These are phyloP conservation scores for Wickerhamiella cacticola DNA, from an alignment of 805 yeast species.

Conservation along the genomic window DNA sequence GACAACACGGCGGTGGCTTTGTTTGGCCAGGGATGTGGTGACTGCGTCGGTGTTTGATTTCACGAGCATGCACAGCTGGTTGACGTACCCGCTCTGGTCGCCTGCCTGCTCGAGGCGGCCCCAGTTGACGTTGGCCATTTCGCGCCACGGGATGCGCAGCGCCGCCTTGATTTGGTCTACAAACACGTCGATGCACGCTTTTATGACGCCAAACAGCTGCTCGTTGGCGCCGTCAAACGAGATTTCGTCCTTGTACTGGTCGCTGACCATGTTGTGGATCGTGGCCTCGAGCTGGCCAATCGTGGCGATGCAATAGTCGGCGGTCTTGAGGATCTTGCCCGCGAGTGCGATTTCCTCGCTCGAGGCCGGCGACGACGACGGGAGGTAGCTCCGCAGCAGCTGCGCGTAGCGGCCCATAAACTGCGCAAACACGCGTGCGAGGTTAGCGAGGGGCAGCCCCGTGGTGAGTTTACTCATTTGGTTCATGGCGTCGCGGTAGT, in stretches of 20 bases:
- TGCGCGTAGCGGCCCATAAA: conserved; percentile 52
- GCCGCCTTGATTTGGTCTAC: conserved; percentile 49
- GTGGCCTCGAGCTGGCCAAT: conserved; percentile 61
- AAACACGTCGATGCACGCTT: conserved; percentile 43
- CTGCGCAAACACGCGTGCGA: conserved; percentile 50
- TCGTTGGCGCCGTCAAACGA: conserved; percentile 47
- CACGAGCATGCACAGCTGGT: conserved; percentile 39
- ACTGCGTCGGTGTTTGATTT: conserved; percentile 36
- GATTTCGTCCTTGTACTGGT: conserved; percentile 33
- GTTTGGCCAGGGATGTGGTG: conserved; percentile 41
- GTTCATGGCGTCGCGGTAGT: conserved; percentile 57
- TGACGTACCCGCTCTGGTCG: conserved; percentile 60
- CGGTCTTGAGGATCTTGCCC: conserved; percentile 69
- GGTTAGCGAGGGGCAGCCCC: conserved; percentile 34
- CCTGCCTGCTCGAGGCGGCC: conserved; percentile 46
- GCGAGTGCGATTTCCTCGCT: conserved; percentile 33
- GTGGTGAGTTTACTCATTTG: conserved; percentile 53
- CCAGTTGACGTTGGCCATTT: conserved; percentile 72
- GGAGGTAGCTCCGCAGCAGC: conserved; percentile 40
- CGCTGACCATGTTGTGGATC: conserved; percentile 33
- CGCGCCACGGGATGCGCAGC: conserved; percentile 66
- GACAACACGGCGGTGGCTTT: conserved; percentile 56
- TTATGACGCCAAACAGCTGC: conserved; percentile 45
- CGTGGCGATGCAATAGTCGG: conserved; percentile 77
- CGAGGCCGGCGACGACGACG: conserved; percentile 23